Conservation (phyloP, 306 rosid genomes). For the Chamaecrista fasciculata region DNA sequence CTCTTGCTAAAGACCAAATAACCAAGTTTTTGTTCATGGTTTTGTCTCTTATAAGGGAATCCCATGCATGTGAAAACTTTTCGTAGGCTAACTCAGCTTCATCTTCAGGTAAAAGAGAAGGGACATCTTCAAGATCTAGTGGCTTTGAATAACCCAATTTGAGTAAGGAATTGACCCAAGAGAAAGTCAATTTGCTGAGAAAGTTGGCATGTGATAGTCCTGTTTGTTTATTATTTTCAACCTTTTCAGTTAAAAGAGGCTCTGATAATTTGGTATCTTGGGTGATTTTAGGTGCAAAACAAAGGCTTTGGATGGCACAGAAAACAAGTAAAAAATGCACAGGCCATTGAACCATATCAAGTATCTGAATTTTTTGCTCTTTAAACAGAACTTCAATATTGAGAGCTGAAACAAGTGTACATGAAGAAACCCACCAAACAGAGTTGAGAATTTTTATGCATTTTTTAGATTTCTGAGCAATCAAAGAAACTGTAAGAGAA, state of each 20-base stretch:
- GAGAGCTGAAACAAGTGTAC: conserved; percentile 42
- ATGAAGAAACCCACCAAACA: conserved; percentile 61
- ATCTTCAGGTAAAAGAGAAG: conserved; percentile 60
- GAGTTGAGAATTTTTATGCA: conserved; percentile 40
- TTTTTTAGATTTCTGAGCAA: conserved; percentile 40
- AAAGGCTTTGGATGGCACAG: conserved; percentile 45
- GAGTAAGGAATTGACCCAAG: conserved; percentile 69
- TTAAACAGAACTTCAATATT: conserved; percentile 40
- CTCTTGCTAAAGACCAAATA: conserved; percentile 45
- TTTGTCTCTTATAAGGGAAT: conserved; percentile 33
- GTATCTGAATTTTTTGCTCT: conserved; percentile 27
- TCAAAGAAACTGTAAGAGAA: conserved; percentile 50
- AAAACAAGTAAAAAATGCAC: conserved; percentile 43
- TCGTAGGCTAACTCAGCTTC: conserved; percentile 48
- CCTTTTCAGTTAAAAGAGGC: conserved; percentile 40
- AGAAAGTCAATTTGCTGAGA: conserved; percentile 52
- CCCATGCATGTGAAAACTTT: conserved; percentile 54
- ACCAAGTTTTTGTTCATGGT: conserved; percentile 44
- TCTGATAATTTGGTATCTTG: conserved; percentile 40
- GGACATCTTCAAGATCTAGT: conserved; percentile 56
- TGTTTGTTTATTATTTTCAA: conserved; percentile 28
- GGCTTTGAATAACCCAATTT: conserved; percentile 54
- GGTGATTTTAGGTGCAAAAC: conserved; percentile 10
- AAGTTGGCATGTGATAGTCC: conserved; percentile 34
- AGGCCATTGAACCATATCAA: conserved; percentile 44